A percentile compares a stretch with the other conserved stretches of the same genome.
phyloP scores from a whole-genome alignment of 1,139 yeast genomes.

The Waltiozyma sp. region DNA sequence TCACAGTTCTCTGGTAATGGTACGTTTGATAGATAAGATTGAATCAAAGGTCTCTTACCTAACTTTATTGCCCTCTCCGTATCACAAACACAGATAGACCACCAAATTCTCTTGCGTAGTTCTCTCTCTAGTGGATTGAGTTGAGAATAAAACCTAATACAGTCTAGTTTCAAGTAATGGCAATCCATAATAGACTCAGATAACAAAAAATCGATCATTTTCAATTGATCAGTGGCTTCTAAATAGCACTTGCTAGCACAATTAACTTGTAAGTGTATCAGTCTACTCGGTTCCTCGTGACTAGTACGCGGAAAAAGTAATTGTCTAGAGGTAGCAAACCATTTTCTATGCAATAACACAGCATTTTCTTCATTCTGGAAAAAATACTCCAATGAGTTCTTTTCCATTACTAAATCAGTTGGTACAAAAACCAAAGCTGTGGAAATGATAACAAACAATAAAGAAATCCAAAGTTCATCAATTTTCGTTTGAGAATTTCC shows the following conservation, averaged over 20 bases:
- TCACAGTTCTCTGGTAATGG: slow-evolving; percentile 19
- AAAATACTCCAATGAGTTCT: neutral
- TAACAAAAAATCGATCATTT: neutral
- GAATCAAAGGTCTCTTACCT: slow-evolving; percentile 16
- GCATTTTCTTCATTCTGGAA: neutral
- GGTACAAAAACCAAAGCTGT: neutral
- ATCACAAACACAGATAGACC: slow-evolving; percentile 22
- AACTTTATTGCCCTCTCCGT: slow-evolving; percentile 17
- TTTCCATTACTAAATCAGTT: neutral
- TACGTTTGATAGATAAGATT: slow-evolving; percentile 13
- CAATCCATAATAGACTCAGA: neutral
- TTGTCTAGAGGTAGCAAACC: neutral
- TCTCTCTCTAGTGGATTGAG: slow-evolving; percentile 14
- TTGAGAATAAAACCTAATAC: neutral
- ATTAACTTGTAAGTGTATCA: neutral
- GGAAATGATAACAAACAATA: neutral
- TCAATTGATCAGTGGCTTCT: neutral
- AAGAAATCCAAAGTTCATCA: neutral
- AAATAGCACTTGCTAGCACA: neutral
- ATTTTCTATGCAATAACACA: neutral
- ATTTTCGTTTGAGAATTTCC: neutral
- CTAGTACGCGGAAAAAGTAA: neutral
- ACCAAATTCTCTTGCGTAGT: slow-evolving; percentile 20
- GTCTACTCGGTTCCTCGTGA: neutral
- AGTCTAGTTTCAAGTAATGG: neutral